Conservation (phyloP, 495 filamentous ascomycete genomes). For the Penicillium paradoxum region DNA sequence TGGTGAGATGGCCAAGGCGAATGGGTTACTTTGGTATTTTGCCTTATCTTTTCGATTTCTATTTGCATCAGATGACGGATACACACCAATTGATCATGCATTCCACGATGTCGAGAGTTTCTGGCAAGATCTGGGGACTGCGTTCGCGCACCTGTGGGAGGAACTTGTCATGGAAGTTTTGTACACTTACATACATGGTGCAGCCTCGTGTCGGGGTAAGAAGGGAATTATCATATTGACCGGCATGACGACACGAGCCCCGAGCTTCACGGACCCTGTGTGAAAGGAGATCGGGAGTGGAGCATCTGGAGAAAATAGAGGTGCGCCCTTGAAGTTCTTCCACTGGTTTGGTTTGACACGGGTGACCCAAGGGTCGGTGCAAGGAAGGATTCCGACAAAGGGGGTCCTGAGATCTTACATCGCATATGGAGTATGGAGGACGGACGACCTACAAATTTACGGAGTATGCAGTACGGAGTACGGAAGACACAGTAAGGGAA, state of each 20-base stretch:
- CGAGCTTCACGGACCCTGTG: not conserved
- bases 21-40: no score
- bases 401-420: not conserved
- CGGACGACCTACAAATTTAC: no score
- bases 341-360: not conserved
- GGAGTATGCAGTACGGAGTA: not conserved
- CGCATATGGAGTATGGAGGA: no score
- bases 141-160: no score
- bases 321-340: not conserved
- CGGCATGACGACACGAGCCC: conserved; percentile 7
- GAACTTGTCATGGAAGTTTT: not conserved
- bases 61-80: not conserved
- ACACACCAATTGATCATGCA: no score
- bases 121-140: not conserved
- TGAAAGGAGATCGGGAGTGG: conserved; percentile 3
- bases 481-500: not conserved
- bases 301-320: conserved; percentile 1
- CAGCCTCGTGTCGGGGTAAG: conserved; percentile 2
- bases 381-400: no score
- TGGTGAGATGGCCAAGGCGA: no score
- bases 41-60: not conserved
- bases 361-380: conserved; percentile 2
- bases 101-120: not conserved
- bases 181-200: not conserved
- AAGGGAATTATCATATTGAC: conserved; percentile 6